Evolutionary conservation across 2,329 filamentous ascomycete genomes (phyloP).

Genomic region (Colletotrichum scovillei): DNA sequence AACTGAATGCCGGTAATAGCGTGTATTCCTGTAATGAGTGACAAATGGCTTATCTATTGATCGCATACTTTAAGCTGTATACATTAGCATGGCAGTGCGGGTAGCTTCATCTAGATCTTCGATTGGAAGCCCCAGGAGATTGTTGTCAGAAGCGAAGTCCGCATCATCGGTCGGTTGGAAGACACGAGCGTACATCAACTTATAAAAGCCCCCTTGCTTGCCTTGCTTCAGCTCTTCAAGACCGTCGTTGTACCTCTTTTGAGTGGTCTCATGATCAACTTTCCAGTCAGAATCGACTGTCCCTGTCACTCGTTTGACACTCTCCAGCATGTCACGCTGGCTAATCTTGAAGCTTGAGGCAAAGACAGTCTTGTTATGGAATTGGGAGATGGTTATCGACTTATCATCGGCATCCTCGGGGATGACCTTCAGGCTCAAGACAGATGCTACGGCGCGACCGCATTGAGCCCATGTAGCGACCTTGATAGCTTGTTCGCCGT

Average conservation of each 20-base stretch:
- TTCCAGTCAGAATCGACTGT: slow-evolving; percentile 70
- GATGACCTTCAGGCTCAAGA: slow-evolving; percentile 51
- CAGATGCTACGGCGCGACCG: slow-evolving; percentile 49
- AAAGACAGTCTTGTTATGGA: slow-evolving; percentile 59
- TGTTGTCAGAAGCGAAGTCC: slow-evolving; percentile 53
- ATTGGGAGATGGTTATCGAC: slow-evolving; percentile 37
- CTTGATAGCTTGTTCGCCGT: slow-evolving; percentile 65
- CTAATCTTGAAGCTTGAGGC: slow-evolving; percentile 67
- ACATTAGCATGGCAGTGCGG: not conserved
- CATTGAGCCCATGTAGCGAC: slow-evolving; percentile 70
- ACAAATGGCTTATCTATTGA: too few species aligned
- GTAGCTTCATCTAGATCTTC: slow-evolving; percentile 70
- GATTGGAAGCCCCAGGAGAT: slow-evolving; percentile 63
- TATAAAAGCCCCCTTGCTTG: slow-evolving; percentile 53
- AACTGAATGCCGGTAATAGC: not conserved
- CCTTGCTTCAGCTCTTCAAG: slow-evolving; percentile 55
- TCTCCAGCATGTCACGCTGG: slow-evolving; percentile 74
- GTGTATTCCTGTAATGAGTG: not conserved
- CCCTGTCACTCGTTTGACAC: slow-evolving; percentile 67
- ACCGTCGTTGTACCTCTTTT: slow-evolving; percentile 61
- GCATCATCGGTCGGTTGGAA: slow-evolving; percentile 16
- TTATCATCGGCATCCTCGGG: slow-evolving; percentile 19
- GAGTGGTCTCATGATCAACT: slow-evolving; percentile 47
- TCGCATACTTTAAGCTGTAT: too few species aligned
- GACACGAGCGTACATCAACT: slow-evolving; percentile 36